Percentiles rank a stretch among this genome's conserved stretches.
Conservation (phyloP, 2,329 filamentous ascomycete species). For the Beauveria australis region DNA sequence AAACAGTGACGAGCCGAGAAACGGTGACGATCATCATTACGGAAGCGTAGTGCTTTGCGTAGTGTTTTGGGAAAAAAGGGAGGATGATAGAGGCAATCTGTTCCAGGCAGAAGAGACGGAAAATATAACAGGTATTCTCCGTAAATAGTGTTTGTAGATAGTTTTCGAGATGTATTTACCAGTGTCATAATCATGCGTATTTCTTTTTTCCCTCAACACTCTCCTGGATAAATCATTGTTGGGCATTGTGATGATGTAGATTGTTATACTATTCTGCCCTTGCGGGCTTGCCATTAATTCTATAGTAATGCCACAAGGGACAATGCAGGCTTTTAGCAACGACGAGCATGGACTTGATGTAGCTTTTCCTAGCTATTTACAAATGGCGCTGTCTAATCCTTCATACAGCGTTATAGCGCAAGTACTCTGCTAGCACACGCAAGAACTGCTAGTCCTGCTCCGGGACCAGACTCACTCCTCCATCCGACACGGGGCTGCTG, state of each 20-base stretch:
- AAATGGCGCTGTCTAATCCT: not conserved
- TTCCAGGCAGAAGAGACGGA: not conserved
- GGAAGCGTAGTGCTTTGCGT: not conserved
- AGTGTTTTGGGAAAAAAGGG: not conserved
- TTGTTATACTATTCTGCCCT: not conserved
- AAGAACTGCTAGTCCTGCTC: not conserved
- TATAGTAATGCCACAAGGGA: not conserved
- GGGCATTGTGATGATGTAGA: not conserved
- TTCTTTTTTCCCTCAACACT: no score
- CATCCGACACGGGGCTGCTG: conserved; percentile 11
- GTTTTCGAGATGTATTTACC: not conserved
- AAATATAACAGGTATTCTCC: not conserved
- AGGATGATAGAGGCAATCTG: not conserved
- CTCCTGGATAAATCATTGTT: no score
- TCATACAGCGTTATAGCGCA: not conserved
- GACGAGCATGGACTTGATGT: no score
- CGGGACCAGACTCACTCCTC: not conserved
- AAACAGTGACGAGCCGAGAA: conserved; percentile 16
- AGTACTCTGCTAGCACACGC: not conserved
- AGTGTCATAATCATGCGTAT: not conserved
- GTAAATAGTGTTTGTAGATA: not conserved
- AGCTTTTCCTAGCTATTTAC: not conserved
- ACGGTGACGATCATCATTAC: conserved; percentile 18
- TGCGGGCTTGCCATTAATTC: not conserved
- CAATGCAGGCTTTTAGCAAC: not conserved